Evolutionary conservation across 2,329 filamentous ascomycete species (phyloP).

Genomic region (Rutstroemia sydowiana): DNA sequence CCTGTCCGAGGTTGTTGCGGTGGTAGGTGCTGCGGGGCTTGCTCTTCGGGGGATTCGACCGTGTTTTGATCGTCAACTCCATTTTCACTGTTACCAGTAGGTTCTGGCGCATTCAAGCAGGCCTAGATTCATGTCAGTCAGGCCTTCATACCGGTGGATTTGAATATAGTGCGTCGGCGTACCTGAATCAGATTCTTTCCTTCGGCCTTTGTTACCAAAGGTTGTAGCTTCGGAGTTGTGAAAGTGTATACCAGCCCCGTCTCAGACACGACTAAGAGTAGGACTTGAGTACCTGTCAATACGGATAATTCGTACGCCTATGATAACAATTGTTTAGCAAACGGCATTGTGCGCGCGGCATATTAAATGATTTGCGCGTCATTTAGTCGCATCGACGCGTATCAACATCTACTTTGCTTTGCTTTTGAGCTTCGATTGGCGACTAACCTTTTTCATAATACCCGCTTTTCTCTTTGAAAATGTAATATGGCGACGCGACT

Average conservation of each 20-base stretch:
- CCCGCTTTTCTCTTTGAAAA: slow-evolving; percentile 99
- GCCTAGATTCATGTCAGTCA: slow-evolving; percentile 53
- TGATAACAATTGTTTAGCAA: slow-evolving; percentile 17
- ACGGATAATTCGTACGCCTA: slow-evolving; percentile 97
- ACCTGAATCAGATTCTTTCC: slow-evolving; percentile 99
- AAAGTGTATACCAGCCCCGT: slow-evolving; percentile 97
- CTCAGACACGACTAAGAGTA: slow-evolving; percentile 93
- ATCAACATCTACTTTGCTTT: not conserved
- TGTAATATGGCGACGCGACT: slow-evolving; percentile 97
- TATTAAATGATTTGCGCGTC: slow-evolving; percentile 17
- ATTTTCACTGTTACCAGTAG: slow-evolving; percentile 71
- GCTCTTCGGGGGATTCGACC: slow-evolving; percentile 88
- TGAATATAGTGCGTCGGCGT: slow-evolving; percentile 8
- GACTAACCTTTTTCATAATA: slow-evolving; percentile 98
- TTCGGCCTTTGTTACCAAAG: slow-evolving; percentile 94
- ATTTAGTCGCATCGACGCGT: slow-evolving; percentile 20
- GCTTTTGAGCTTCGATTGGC: slow-evolving; percentile 12
- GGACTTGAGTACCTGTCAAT: slow-evolving; percentile 93
- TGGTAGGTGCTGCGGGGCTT: slow-evolving; percentile 67
- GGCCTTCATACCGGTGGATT: not conserved
- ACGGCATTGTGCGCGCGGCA: slow-evolving; percentile 7
- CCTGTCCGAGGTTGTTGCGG: slow-evolving; percentile 49
- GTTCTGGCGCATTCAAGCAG: slow-evolving; percentile 93
- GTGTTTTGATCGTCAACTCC: slow-evolving; percentile 69
- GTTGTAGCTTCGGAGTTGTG: slow-evolving; percentile 96